phyloP scores from a whole-genome alignment of 306 rosid genomes.

The Medicago truncatula region MtrunA17r5.0-ANR NC_053047.1:41429001-41429500 shows the following conservation, averaged over 20 bases:
- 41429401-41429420: constrained; percentile 66
- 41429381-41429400: constrained; percentile 49
- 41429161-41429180: constrained; percentile 82
- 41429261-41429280: constrained; percentile 70
- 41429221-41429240: constrained; percentile 92
- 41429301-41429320: constrained; percentile 63
- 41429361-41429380: constrained; percentile 59
- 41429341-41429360: constrained; percentile 71
- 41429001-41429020: constrained; percentile 12
- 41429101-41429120: constrained; percentile 80
- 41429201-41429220: constrained; percentile 78
- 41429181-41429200: constrained; percentile 94
- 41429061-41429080: constrained; percentile 67
- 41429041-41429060: constrained; percentile 63
- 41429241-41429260: constrained; percentile 98
- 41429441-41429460: constrained; percentile 82
- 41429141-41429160: constrained; percentile 76
- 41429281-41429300: constrained; percentile 79
- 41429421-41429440: constrained; percentile 81
- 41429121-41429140: constrained; percentile 84
- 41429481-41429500: constrained; percentile 82
- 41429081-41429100: constrained; percentile 73
- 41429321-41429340: constrained; percentile 77
- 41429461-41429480: constrained; percentile 91
- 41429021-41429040: constrained; percentile 3